Base-by-base conservation (phyloP, 192 early-diverging fungal species). In the Backusella psychrophila region DNA sequence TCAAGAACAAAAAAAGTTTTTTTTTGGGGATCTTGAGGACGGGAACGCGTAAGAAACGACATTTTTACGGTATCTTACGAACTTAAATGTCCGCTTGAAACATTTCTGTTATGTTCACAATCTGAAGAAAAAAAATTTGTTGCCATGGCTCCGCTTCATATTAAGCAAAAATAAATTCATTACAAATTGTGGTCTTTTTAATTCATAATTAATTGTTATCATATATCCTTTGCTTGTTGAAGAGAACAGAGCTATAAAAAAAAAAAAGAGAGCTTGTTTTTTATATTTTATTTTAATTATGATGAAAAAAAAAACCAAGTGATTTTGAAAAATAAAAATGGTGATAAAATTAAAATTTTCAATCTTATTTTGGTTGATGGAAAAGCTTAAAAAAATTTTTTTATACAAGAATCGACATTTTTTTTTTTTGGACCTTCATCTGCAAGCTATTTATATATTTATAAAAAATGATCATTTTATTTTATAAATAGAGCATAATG, bases 11-110 rank as follows among this genome's bases (percentile, higher is more conserved):
- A 71, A 41, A 71, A 46, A 71, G 11, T 12, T 23, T 12, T 19
- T 4, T 21, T n/a, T 46, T 14, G 17, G 34, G 56, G 77, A 79
- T 79, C 77, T 79, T 74, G 77, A 75, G 77, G 77, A 79, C 77
- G 77, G 77, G 77, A 79, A 79, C 77, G 77, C 77, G 77, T 79
- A 79, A 68, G 73, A 44, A 74, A 79, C 77, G 66, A 79, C 46
- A 66, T 41, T 68, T 44, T 53, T 38, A 38, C 46, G 76, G 56
- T 74, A 70, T 23, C 72, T 73, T 66, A 67, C 66, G 68, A 78
- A 67, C 68, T 73, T 59, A 21, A 70, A 74, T 74, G 72, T 74
- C 77, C 72, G 67, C 72, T 73, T 68, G 23, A 38, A 74, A 74
- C 49, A 66, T 73, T 68, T 73, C 63, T 65, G 63, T 49, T 31